These are phyloP conservation scores for Kwoniella pini DNA, from an alignment of 768 basidiomycete species.

Conservation along the genomic window DNA sequence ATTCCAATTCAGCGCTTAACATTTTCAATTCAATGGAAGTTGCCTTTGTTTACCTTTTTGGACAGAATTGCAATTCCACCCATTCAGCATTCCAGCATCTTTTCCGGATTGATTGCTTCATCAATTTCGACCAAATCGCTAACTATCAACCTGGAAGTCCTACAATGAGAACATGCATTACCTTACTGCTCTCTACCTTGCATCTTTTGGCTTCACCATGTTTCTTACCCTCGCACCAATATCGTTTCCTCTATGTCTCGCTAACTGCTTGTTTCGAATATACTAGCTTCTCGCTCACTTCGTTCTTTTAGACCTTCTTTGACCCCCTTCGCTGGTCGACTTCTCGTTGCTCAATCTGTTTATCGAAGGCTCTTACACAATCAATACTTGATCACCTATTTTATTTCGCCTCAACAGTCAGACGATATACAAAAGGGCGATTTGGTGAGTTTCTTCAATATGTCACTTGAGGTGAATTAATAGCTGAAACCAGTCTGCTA, in stretches of 20 bases:
- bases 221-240: no score
- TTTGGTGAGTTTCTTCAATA: neutral
- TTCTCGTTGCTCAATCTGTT: no score
- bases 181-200: neutral
- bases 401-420: no score
- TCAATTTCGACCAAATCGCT: no score
- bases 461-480: no score
- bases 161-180: neutral
- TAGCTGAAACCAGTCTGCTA: no score
- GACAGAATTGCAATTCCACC: constrained; percentile 21
- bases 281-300: no score
- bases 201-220: neutral
- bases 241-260: no score
- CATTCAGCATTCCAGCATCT: constrained; percentile 11
- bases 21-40: neutral
- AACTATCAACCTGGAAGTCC: no score
- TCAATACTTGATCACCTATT: no score
- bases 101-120: neutral
- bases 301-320: neutral
- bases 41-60: neutral
- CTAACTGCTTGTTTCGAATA: no score
- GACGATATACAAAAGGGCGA: constrained; percentile 2
- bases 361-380: no score
- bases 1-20: constrained; percentile 3
- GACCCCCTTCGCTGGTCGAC: constrained; percentile 23